Base-by-base conservation (phyloP, 345 rosid genomes). In the Hevea brasiliensis region DNA sequence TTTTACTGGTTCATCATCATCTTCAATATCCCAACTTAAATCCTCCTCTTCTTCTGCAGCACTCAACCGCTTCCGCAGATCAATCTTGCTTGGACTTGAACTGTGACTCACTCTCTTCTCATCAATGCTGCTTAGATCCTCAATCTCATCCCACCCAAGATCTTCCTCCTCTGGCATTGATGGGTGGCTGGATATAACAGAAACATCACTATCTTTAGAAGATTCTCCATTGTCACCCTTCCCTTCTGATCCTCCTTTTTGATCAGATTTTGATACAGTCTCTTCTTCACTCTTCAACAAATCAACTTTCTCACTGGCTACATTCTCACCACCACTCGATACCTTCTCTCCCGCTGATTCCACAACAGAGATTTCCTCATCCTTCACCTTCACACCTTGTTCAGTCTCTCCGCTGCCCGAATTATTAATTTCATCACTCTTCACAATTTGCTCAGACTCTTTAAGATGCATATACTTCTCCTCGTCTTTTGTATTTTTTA, bases 1-100 rank as follows among this genome's bases (percentile, higher is more conserved):
- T 75, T 80, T 75, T 13, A 81, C 84, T 37, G 81, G 81, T 29
- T 77, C 87, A 29, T 80, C 92, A 18, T 89, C 97, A 55, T 92
- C 98, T 81, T 89, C 94, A 56, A 90, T 88, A 78, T 89, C 98
- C 97, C 98, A 92, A 76, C 91, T 89, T 75, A 90, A 84, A 68
- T 92, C 97, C 81, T 89, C 97, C 72, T 91, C 97, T 68, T 90
- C 96, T 35, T 86, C 87, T 11, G 96, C 89, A 59, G 74, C 80
- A 71, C 93, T 90, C 54, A 85, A 82, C 48, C 93, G 85, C 75
- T 85, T 87, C 79, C 83, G 82, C 77, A 92, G 74, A 29, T 87
- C 92, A 40, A 70, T 87, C 77, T 80, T 71, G 42, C 73, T 77
- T 11, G 85, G 79, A 79, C 84, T 79, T 35, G 77, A 89, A 58